Percentiles rank a stretch among this genome's conserved stretches.
phyloP scores from a whole-genome alignment of 768 basidiomycete species.

The Agrocybe praecox region DNA sequence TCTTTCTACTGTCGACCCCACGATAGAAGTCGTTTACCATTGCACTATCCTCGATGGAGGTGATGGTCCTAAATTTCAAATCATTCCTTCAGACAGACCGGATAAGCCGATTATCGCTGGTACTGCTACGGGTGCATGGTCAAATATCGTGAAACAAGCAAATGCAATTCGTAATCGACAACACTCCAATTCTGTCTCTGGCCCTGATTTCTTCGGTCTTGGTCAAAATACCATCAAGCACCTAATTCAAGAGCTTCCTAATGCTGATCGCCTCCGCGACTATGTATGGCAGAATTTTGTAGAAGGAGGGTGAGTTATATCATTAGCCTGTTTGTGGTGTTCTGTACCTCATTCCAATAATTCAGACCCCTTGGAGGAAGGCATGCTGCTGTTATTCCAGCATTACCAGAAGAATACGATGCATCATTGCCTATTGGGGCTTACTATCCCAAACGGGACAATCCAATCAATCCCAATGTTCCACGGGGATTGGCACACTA shows the following conservation, averaged over 20 bases:
- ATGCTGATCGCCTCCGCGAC: constrained; percentile 69
- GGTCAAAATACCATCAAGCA: constrained; percentile 90
- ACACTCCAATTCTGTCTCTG: constrained; percentile 86
- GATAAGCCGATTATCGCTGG: constrained; percentile 78
- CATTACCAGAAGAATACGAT: constrained; percentile 75
- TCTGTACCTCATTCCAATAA: not conserved
- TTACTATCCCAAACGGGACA: constrained; percentile 43
- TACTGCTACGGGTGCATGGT: constrained; percentile 90
- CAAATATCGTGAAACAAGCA: constrained; percentile 79
- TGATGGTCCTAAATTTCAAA: constrained; percentile 85
- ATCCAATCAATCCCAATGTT: constrained; percentile 26
- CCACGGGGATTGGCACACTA: constrained; percentile 47
- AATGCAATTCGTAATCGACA: constrained; percentile 80
- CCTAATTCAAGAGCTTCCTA: constrained; percentile 82
- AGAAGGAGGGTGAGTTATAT: constrained; percentile 76
- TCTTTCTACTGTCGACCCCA: constrained; percentile 72
- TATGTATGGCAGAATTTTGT: constrained; percentile 88
- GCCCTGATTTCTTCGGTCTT: constrained; percentile 87
- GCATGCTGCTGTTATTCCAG: constrained; percentile 82
- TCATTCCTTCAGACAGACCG: constrained; percentile 71
- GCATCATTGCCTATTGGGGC: constrained; percentile 47
- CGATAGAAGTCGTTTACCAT: constrained; percentile 69
- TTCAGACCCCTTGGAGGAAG: constrained; percentile 75
- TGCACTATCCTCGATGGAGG: constrained; percentile 87
- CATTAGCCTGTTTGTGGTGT: constrained; percentile 4